Evolutionary conservation across 2,329 filamentous ascomycete species (phyloP).

Genomic region (Drechslerella stenobrocha): DNA sequence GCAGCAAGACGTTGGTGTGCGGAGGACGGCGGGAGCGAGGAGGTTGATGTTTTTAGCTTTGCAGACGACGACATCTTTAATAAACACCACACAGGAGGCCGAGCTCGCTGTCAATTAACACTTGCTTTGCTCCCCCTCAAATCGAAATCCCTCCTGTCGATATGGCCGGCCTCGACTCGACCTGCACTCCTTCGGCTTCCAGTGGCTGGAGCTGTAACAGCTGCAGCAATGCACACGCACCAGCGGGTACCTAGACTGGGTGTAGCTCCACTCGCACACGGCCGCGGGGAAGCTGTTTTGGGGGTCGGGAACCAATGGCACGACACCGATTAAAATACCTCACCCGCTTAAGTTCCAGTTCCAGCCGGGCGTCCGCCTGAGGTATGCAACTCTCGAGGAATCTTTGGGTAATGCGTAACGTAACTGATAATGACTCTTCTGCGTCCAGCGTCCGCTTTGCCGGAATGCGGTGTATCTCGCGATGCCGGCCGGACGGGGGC

Average conservation of each 20-base stretch:
- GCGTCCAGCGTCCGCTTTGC: too few relatives aligned
- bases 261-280: slow-evolving; percentile 31
- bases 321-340: slow-evolving; percentile 47
- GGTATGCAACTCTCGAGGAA: too few relatives aligned
- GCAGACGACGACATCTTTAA: slow-evolving; percentile 23
- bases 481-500: not conserved
- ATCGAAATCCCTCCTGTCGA: slow-evolving; percentile 6
- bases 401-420: not conserved
- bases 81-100: slow-evolving; percentile 1
- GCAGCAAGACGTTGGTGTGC: slow-evolving; percentile 35
- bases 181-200: slow-evolving; percentile 15
- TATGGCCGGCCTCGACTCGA: slow-evolving; percentile 33
- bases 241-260: slow-evolving; percentile 7
- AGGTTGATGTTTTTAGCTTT: slow-evolving; percentile 30
- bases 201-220: slow-evolving; percentile 16
- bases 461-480: too few relatives aligned
- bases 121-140: too few relatives aligned
- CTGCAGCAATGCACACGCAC: slow-evolving; percentile 36
- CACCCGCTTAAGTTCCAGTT: slow-evolving; percentile 5
- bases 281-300: slow-evolving; percentile 4
- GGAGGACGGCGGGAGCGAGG: slow-evolving; percentile 2
- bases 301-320: slow-evolving; percentile 36
- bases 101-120: not conserved
- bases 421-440: too few relatives aligned
- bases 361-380: not conserved